phyloP scores from a whole-genome alignment of 2,329 filamentous ascomycete species.

The Cryphonectria nitschkei region DNA sequence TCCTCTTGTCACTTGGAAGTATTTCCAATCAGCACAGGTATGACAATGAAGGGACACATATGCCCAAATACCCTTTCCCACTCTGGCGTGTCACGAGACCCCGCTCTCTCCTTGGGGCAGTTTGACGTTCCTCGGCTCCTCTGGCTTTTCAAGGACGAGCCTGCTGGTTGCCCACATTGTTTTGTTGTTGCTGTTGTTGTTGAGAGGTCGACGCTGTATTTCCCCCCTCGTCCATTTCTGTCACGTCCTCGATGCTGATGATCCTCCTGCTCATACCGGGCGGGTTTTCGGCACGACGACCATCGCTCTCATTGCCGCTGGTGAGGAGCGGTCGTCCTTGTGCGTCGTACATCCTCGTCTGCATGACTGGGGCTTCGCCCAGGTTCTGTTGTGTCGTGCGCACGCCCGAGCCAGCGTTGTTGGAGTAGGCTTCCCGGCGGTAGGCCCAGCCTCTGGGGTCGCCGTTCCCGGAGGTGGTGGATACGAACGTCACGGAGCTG shows the following conservation, averaged over 20 bases:
- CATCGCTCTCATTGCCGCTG: not conserved
- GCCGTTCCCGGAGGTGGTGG: constrained; percentile 24
- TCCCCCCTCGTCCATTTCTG: constrained; percentile 17
- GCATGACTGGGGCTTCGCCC: constrained; percentile 19
- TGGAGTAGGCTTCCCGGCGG: constrained; percentile 24
- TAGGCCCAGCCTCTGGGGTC: constrained; percentile 24
- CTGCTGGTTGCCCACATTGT: not conserved
- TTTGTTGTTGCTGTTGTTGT: not conserved
- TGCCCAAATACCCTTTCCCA: not conserved
- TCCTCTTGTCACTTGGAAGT: not conserved
- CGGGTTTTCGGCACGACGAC: not conserved
- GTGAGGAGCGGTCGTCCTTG: constrained; percentile 23
- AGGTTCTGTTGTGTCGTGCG: constrained; percentile 25
- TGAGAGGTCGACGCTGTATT: constrained; percentile 1
- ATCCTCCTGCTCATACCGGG: constrained; percentile 16
- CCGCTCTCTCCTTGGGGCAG: not conserved
- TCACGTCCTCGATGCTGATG: constrained; percentile 29
- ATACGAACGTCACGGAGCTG: constrained; percentile 25
- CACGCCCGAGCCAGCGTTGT: constrained; percentile 22
- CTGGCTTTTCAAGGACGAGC: not conserved
- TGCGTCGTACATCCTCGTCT: constrained; percentile 22
- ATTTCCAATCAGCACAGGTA: not conserved
- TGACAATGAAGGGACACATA: not conserved
- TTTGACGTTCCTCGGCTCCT: not conserved
- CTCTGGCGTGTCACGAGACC: not conserved